Evolutionary conservation across 2,329 filamentous ascomycete genomes (phyloP).

Genomic region (Hirsutella rhossiliensis): DNA sequence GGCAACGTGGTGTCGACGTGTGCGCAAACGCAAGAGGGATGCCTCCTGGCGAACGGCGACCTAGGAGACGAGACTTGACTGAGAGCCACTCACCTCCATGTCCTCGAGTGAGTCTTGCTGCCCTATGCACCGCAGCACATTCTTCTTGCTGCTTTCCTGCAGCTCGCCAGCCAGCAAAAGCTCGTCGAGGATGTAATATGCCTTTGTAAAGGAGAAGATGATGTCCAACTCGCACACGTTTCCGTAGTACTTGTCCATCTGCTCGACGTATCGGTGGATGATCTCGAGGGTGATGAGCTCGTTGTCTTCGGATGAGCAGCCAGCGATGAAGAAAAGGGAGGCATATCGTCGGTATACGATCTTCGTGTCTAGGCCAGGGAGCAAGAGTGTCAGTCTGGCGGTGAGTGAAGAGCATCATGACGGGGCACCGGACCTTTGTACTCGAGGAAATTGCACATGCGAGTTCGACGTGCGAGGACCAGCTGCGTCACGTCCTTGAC

Average conservation of each 20-base stretch:
- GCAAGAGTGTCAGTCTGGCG: background rate
- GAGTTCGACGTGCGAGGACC: constrained; percentile 85
- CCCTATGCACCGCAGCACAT: constrained; percentile 87
- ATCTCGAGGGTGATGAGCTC: constrained; percentile 97
- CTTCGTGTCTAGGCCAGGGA: constrained; percentile 64
- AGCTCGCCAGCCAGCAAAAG: constrained; percentile 89
- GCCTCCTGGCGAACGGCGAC: background rate
- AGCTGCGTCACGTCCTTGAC: constrained; percentile 99
- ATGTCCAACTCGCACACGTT: constrained; percentile 99
- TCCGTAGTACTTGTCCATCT: constrained; percentile 99
- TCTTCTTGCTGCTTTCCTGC: constrained; percentile 99
- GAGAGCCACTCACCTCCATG: constrained; percentile 74
- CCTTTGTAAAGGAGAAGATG: constrained; percentile 99
- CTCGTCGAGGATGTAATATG: constrained; percentile 98
- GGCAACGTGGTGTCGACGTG: constrained; percentile 9
- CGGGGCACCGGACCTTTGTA: constrained; percentile 66
- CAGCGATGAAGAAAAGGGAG: constrained; percentile 97
- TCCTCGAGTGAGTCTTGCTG: constrained; percentile 97
- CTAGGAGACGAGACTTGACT: constrained; percentile 7
- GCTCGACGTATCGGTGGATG: constrained; percentile 97
- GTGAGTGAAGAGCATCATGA: background rate
- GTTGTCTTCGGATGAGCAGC: constrained; percentile 94
- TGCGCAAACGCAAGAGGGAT: constrained; percentile 3
- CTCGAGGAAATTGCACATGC: constrained; percentile 99
- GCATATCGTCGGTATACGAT: constrained; percentile 98